Evolutionary conservation across 106 monocot species (phyloP), one percentile per base, ranked within the genome.

Genomic region (Apostasia ramifera): DNA sequence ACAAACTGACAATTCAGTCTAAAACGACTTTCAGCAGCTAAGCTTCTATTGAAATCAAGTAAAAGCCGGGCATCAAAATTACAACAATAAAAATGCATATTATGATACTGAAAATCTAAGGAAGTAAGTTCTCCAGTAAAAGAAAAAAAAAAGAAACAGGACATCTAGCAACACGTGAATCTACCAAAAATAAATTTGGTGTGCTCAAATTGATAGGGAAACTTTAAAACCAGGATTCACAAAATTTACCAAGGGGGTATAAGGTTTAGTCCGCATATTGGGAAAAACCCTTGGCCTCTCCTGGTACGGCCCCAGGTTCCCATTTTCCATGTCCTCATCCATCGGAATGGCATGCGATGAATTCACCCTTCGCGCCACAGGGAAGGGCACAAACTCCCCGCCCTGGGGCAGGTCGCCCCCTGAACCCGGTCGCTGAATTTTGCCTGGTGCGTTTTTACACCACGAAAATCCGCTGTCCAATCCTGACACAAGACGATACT

Each of bases 291-390:
- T 87, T n/a, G 83, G 83, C 39, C 84, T 75, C 4, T 92, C 95
- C 63, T 75, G 79, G 47, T 78, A 91, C 58, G 73, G 13, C 26
- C 76, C 77, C 69, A 77, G 44, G 51, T 38, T 79, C 14, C 95
- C 95, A 74, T 77, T 88, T 71, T 99, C 98, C 66, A 88, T 38
- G 39, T 93, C 98, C 40, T 85, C 97, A 68, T 93, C 95, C 98
- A 99, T 93, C 13, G 65, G 69, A 59, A 83, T 66, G 74, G 77
- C 73, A 69, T 80, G 74, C 11, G 81, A 86, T 50, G 98, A 99
- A 68, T 88, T 90, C 51, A 80, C 79, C 69, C 98, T 81, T 70
- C 98, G 81, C 8, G 79, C 75, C 40, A 90, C 79, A 53, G 93
- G 89, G 47, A 81, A 85, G 67, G 90, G 84, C 83, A 77, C 90